Percentiles rank a stretch among this genome's conserved stretches.
phyloP scores from a whole-genome alignment of 768 basidiomycete genomes.

The Mycena vulgaris region DNA sequence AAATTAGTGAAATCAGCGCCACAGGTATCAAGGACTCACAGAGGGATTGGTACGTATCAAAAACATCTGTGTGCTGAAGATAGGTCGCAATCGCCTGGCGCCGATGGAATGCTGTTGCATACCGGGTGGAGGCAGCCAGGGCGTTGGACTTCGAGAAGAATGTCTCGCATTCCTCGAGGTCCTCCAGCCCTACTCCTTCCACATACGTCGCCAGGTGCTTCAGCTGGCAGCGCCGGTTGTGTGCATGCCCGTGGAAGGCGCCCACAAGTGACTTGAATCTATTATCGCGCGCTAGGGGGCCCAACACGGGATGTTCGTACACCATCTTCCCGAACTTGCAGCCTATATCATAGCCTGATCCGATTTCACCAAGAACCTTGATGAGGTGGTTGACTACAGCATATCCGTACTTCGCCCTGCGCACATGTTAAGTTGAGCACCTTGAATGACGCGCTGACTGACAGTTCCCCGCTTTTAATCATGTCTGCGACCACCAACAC shows the following conservation, averaged over 20 bases:
- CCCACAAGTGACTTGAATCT: constrained; percentile 1
- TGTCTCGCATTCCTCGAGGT: constrained; percentile 29
- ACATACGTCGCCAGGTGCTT: constrained; percentile 27
- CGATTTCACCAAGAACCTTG: constrained; percentile 7
- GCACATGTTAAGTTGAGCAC: background rate
- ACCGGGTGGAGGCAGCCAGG: constrained; percentile 26
- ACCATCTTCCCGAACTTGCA: constrained; percentile 32
- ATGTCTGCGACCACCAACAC: constrained; percentile 50
- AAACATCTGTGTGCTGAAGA: constrained; percentile 5
- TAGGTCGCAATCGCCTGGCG: constrained; percentile 21
- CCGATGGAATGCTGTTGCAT: constrained; percentile 22
- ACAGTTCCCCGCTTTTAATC: constrained; percentile 55
- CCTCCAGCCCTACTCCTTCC: constrained; percentile 27
- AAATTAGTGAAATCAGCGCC: background rate
- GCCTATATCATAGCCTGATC: constrained; percentile 36
- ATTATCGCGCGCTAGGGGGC: background rate
- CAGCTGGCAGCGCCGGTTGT: constrained; percentile 26
- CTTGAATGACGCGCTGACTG: constrained; percentile 30
- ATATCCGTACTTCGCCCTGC: constrained; percentile 31
- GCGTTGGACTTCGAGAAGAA: constrained; percentile 34
- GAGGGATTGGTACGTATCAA: constrained; percentile 19
- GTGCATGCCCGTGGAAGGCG: constrained; percentile 29
- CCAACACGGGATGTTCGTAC: constrained; percentile 3
- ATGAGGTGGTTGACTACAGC: constrained; percentile 24
- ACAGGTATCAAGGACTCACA: constrained; percentile 15